Conservation (phyloP, 2,329 filamentous ascomycete species). For the Fusarium sp. region DNA sequence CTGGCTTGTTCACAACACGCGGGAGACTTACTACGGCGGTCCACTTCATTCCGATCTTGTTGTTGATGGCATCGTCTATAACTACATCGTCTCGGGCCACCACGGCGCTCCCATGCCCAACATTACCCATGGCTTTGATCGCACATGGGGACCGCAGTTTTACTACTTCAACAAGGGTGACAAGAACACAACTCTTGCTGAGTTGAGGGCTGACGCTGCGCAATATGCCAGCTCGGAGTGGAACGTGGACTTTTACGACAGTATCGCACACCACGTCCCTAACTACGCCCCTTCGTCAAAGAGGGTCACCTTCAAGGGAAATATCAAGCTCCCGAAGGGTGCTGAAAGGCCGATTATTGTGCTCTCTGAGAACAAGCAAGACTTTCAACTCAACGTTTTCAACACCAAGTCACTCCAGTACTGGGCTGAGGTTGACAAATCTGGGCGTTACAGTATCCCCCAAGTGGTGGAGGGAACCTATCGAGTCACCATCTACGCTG, state of each 20-base stretch:
- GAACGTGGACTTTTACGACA: slow-evolving; percentile 37
- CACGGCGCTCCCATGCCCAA: slow-evolving; percentile 72
- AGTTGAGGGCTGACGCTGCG: slow-evolving; percentile 27
- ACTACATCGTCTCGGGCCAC: slow-evolving; percentile 71
- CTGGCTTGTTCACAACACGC: slow-evolving; percentile 72
- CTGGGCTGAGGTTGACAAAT: slow-evolving; percentile 63
- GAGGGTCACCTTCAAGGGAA: slow-evolving; percentile 22
- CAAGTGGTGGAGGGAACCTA: slow-evolving; percentile 30
- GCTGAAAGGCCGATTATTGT: slow-evolving; percentile 60
- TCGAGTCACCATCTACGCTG: slow-evolving; percentile 32
- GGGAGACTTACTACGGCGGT: slow-evolving; percentile 70
- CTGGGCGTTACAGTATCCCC: slow-evolving; percentile 49
- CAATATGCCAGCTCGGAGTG: slow-evolving; percentile 26
- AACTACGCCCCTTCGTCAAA: slow-evolving; percentile 23
- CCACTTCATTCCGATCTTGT: slow-evolving; percentile 71
- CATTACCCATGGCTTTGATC: slow-evolving; percentile 72
- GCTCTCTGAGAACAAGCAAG: slow-evolving; percentile 50
- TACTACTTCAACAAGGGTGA: slow-evolving; percentile 67
- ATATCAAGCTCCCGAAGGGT: slow-evolving; percentile 23
- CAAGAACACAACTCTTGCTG: background rate
- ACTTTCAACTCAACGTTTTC: slow-evolving; percentile 55
- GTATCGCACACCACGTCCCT: slow-evolving; percentile 19
- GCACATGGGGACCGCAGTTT: slow-evolving; percentile 72
- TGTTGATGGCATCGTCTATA: slow-evolving; percentile 73
- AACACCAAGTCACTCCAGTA: slow-evolving; percentile 68